Conservation (phyloP, 176 grass and related monocot species). For the Lolium perenne region DNA sequence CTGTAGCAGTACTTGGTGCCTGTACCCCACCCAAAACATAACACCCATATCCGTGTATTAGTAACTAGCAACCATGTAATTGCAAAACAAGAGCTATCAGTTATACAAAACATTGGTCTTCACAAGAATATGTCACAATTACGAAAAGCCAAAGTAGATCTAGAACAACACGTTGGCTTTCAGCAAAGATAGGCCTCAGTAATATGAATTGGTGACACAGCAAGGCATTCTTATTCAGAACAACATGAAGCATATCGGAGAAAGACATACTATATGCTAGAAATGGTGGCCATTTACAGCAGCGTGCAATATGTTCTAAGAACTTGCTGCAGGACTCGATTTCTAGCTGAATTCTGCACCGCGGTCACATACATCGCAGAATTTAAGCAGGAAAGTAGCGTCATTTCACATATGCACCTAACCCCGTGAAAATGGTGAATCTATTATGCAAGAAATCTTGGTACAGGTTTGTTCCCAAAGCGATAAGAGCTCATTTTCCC, state of each 20-base stretch:
- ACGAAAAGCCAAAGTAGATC: constrained; percentile 2
- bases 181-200: background rate
- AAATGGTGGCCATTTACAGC: background rate
- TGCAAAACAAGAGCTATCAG: background rate
- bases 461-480: background rate
- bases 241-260: background rate
- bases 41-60: constrained; percentile 1
- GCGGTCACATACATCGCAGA: background rate
- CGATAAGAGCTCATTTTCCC: background rate
- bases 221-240: background rate
- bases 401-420: background rate
- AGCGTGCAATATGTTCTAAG: background rate
- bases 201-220: background rate
- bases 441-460: background rate
- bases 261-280: background rate
- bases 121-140: background rate
- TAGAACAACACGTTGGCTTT: background rate
- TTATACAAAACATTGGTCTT: background rate
- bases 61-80: background rate
- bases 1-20: constrained; percentile 51
- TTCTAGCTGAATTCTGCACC: background rate
- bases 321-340: background rate
- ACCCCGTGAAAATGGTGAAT: background rate
- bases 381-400: background rate
- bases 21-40: constrained; percentile 32